phyloP scores from a whole-genome alignment of 139 green algal species.

The Haematococcus lacustris region DNA sequence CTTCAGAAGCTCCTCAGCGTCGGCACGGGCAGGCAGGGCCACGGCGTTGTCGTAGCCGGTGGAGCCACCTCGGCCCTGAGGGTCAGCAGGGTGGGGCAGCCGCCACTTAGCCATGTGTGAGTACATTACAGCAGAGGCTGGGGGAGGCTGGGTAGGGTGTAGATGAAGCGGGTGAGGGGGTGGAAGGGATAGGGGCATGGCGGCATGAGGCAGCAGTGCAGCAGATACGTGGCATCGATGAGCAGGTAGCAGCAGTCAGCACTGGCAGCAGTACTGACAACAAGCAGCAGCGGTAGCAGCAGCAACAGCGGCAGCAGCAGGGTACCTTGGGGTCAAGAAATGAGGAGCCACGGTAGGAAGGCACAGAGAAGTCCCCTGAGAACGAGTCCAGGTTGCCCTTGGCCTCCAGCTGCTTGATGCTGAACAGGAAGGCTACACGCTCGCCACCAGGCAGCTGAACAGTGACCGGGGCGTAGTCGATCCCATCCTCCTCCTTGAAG shows the following conservation, averaged over 20 bases:
- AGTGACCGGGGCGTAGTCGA: conserved; percentile 95
- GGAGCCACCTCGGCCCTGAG: conserved; percentile 81
- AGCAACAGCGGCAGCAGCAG: too few species aligned
- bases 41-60: conserved; percentile 94
- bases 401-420: conserved; percentile 91
- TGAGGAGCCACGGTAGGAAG: conserved; percentile 93
- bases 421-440: conserved; percentile 99
- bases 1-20: conserved; percentile 81
- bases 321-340: conserved; percentile 99
- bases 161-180: too few species aligned
- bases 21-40: conserved; percentile 74
- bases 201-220: too few species aligned
- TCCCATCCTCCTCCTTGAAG: conserved; percentile 93
- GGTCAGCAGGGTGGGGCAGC: not conserved
- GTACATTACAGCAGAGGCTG: too few species aligned
- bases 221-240: too few species aligned
- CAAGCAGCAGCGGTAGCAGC: too few species aligned
- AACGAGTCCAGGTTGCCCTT: conserved; percentile 83
- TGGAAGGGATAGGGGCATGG: too few species aligned
- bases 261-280: too few species aligned
- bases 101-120: too few species aligned
- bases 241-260: too few species aligned
- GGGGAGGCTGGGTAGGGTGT: not conserved
- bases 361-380: conserved; percentile 90
- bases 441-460: conserved; percentile 97